Evolutionary conservation across 2,329 filamentous ascomycete genomes (phyloP), one percentile per base, ranked within the genome.

Genomic region (Aureobasidium sp.): DNA sequence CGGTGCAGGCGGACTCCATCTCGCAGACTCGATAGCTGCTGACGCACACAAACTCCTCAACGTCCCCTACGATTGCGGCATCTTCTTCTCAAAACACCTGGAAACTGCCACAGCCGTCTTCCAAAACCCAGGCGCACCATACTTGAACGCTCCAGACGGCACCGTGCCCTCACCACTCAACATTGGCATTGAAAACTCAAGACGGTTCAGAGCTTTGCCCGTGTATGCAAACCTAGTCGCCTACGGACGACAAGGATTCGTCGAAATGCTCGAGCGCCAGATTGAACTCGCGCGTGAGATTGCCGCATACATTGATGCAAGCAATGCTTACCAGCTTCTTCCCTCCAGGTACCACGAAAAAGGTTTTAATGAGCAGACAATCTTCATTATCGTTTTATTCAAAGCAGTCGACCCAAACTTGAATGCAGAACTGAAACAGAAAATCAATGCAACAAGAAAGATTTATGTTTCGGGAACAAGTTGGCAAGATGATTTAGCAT

Each of bases 41-140:
- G 92, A 97, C 69, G 89, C 84, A 0, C 93, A 97, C 74, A 97
- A 97, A 71, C 77, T 96, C n/a, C 82, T 97, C 64, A 97, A 97
- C 67, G 91, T 96, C 49, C 92, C 93, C 0, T 97, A 97, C 69
- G 93, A 97, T 73, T 92, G 88, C 69, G 93, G 92, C 47, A 88
- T 97, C 74, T 95, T 96, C 80, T 84, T 96, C 68, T 90, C 87
- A 57, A 84, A 85, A 20, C 83, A 88, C 65, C 76, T 82, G 8
- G 68, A 75, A 2, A 77, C 84, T 14, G 82, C 87, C 1, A 78
- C 80, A 34, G 75, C 82, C 5, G 86, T 91, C 11, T 96, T 93
- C 74, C 81, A 84, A 64, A 97, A 97, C 74, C 85, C 90, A 36
- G 92, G 92, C 71, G 92, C 93, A 2, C 89, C 87, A 1, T 97